These are phyloP conservation scores for Alternaria brassicae DNA, from an alignment of 2,329 filamentous ascomycete species.

Conservation along the genomic window DNA sequence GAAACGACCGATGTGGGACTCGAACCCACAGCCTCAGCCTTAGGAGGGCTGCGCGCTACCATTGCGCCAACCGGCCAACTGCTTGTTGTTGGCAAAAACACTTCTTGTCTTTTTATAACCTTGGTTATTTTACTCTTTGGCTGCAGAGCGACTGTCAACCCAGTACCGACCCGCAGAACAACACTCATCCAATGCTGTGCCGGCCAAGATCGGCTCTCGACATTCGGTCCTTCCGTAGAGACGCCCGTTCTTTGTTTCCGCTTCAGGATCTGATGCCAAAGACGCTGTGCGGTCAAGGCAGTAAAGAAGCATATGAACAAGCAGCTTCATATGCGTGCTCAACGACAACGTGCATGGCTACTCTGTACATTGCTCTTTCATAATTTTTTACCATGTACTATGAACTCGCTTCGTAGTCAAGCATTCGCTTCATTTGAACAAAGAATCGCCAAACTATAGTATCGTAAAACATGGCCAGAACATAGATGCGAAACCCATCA, in stretches of 20 bases:
- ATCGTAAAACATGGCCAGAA: conserved; percentile 6
- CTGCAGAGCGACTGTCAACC: too few species aligned
- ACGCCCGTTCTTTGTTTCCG: not conserved
- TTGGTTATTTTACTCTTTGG: too few species aligned
- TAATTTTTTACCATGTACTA: not conserved
- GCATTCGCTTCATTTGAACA: not conserved
- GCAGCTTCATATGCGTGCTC: not conserved
- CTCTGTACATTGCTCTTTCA: not conserved
- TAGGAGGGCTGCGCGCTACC: conserved; percentile 52
- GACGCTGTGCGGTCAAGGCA: not conserved
- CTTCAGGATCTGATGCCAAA: not conserved
- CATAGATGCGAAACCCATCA: conserved; percentile 1
- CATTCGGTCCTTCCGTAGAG: not conserved
- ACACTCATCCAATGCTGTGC: too few species aligned
- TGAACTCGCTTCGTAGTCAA: not conserved
- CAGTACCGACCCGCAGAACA: too few species aligned
- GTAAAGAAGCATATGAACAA: not conserved
- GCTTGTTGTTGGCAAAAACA: not conserved
- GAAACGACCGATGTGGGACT: conserved; percentile 47
- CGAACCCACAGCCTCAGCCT: conserved; percentile 50
- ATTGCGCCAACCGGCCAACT: conserved; percentile 48
- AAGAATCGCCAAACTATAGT: not conserved
- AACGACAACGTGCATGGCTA: not conserved
- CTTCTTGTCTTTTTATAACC: too few species aligned
- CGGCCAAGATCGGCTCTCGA: not conserved